Base-by-base conservation (phyloP, 352 stramenopile genomes). In the Phytophthora hibernalis region DNA sequence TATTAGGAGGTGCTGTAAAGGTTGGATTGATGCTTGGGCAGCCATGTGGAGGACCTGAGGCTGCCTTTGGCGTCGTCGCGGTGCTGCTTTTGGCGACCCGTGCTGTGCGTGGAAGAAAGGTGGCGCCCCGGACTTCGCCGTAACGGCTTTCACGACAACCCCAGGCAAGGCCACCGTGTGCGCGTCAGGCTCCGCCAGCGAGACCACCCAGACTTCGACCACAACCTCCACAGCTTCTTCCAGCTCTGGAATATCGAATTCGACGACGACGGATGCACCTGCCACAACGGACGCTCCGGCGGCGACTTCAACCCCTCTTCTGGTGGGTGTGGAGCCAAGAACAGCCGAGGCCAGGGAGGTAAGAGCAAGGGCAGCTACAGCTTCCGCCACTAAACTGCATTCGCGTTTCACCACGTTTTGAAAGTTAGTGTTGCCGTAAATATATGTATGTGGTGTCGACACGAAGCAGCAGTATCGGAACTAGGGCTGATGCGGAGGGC, bases 261-360 rank as follows among this genome's bases (percentile, higher is more conserved):
- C 38, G 38, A 50, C 18, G 38, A 50, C 18, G 20, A 50, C 22
- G 20, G 20, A 50, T 2, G 43, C 43, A 2, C 21, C 43, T 16
- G 21, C 35, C 16, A 28, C 24, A 5, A 28, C 24, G 24, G 24
- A 28, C 24, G n/a, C n/a, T n/a, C n/a, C n/a, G n/a, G n/a, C n/a
- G 18, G 12, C 20, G 1, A 30, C 43, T 18, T 28, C 33, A 1
- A 40, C 58, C 9, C 44, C 58, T 31, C 69, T 0, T 50, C 70
- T 21, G 43, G 43, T 10, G 43, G 51, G 15, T 58, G 52, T 31
- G 20, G 20, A 28, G 52, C 15, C 35, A 59, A 59, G 21, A 30
- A 50, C 5, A 31, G 22, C 21, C 12, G 30, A 5, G 35, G 26
- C 21, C 35, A 40, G 6, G 20, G 20, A 50, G 22, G 43, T 5